These are phyloP conservation scores for Yamadazyma akitaensis DNA, from an alignment of 805 yeast species.

Conservation along the genomic window DNA sequence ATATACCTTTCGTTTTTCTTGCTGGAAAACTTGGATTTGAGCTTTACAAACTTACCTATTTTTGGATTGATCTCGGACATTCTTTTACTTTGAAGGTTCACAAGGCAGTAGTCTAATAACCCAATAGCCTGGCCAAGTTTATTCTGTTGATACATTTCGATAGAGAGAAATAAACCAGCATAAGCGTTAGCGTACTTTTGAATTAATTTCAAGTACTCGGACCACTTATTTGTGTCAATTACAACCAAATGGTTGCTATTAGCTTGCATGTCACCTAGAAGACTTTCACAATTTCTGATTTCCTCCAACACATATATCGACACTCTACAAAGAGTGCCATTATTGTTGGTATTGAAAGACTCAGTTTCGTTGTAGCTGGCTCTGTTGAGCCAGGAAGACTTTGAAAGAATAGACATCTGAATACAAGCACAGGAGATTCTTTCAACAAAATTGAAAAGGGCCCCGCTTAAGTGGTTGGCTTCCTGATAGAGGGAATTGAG, in stretches of 20 bases:
- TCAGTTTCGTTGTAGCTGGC: conserved; percentile 18
- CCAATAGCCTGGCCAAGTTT: conserved; percentile 48
- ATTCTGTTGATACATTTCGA: conserved; percentile 44
- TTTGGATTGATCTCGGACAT: conserved; percentile 12
- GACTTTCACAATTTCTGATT: conserved; percentile 20
- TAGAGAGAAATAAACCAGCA: conserved; percentile 42
- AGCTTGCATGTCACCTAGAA: conserved; percentile 15
- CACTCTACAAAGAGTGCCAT: conserved; percentile 44
- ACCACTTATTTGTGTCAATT: conserved; percentile 21
- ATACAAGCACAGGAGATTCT: conserved; percentile 29
- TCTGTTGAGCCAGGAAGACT: conserved; percentile 38
- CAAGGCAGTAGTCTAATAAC: conserved; percentile 34
- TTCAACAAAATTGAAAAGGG: conserved; percentile 15
- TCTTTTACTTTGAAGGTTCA: conserved; percentile 35
- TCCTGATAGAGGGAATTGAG: not conserved
- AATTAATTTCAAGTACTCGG: conserved; percentile 27
- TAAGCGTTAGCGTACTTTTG: conserved; percentile 39
- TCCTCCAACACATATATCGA: conserved; percentile 40
- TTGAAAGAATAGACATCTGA: conserved; percentile 39
- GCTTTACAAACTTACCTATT: conserved; percentile 14
- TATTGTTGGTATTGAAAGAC: conserved; percentile 21
- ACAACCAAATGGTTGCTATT: conserved; percentile 1
- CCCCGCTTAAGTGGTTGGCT: conserved; percentile 8
- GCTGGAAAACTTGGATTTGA: conserved; percentile 25
- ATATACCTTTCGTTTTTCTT: conserved; percentile 31